phyloP scores from a whole-genome alignment of 2,329 filamentous ascomycete species.

The Ceratocystis destructans region DNA sequence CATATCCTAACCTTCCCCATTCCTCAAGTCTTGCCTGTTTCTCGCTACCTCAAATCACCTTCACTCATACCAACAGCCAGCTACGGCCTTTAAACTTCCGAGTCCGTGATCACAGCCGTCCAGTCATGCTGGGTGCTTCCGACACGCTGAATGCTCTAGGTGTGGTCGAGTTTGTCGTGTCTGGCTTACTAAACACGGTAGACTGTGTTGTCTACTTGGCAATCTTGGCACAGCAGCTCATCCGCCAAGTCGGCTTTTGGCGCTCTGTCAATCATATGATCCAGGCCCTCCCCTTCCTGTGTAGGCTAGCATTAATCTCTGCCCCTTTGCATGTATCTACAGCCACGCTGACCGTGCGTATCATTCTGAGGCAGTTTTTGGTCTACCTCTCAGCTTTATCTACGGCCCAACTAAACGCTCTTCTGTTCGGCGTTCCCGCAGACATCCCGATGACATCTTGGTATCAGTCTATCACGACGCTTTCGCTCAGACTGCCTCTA shows the following conservation, averaged over 20 bases:
- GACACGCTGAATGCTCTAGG: not conserved
- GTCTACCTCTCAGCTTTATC: slow-evolving; percentile 14
- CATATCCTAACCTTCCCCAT: not conserved
- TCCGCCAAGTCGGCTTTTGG: slow-evolving; percentile 13
- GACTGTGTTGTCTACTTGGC: slow-evolving; percentile 13
- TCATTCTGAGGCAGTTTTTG: not conserved
- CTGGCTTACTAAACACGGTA: not conserved
- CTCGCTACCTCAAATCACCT: not conserved
- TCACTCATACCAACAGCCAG: not conserved
- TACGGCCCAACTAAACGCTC: slow-evolving; percentile 9
- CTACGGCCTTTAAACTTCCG: not conserved
- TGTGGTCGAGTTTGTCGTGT: not conserved
- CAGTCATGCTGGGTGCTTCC: not conserved
- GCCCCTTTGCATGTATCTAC: not conserved
- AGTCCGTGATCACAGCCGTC: not conserved
- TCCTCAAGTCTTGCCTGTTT: not conserved
- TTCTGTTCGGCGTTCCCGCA: slow-evolving; percentile 12
- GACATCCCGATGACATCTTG: slow-evolving; percentile 14
- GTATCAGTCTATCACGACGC: slow-evolving; percentile 22
- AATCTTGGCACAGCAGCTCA: slow-evolving; percentile 15
- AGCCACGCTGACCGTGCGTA: slow-evolving; percentile 12
- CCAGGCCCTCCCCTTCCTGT: slow-evolving; percentile 52
- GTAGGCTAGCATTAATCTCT: slow-evolving; percentile 32
- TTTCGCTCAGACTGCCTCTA: slow-evolving; percentile 55
- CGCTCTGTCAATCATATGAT: slow-evolving; percentile 3